Base-by-base conservation (phyloP, 106 monocot species). In the Acorus gramineus region DNA sequence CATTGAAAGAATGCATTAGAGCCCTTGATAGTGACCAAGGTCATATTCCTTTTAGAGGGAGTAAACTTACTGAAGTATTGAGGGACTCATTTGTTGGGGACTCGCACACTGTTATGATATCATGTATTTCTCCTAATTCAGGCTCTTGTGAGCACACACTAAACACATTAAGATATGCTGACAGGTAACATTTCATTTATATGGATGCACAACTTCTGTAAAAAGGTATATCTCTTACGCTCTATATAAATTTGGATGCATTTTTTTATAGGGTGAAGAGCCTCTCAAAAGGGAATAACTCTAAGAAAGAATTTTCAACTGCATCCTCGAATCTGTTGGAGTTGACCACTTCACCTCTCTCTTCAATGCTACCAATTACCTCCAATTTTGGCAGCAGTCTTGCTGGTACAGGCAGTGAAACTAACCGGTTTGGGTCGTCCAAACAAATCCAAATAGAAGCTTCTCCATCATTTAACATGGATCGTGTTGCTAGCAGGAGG, bases 71-170 rank as follows among this genome's bases (percentile, higher is more conserved):
- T 12, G 95, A 96, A 72, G 95, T 96, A 57, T 65, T 96, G 43
- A 68, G 95, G 60, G 95, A 96, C 56, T 96, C 95, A 1, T 96
- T 96, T 57, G 78, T 91, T 62, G 95, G 95, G 50, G 76, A 96
- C 54, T 96, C 95, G 14, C 80, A 87, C 13, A 96, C 95, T 57
- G 95, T 96, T 50, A 91, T 96, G 95, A 96, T 96, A 56, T 96
- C 95, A 52, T 96, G 95, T 56, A 71, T 96, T 56, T 96, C 95
- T 59, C 95, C 95, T 54, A 96, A 80, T 72, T 84, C 87, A 69
- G 95, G 95, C n/a, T 91, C 95, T 50, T 91, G 95, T 60, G 95
- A 96, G 65, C 90, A 96, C 66, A 96, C 95, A 12, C 65, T 96
- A 54, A 96, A 96, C 70, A 96, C 95, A 7, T 65, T 96, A 57